Evolutionary conservation across 495 filamentous ascomycete species (phyloP), one percentile per base, ranked within the genome.

Genomic region (Wilcoxina mikolae): DNA sequence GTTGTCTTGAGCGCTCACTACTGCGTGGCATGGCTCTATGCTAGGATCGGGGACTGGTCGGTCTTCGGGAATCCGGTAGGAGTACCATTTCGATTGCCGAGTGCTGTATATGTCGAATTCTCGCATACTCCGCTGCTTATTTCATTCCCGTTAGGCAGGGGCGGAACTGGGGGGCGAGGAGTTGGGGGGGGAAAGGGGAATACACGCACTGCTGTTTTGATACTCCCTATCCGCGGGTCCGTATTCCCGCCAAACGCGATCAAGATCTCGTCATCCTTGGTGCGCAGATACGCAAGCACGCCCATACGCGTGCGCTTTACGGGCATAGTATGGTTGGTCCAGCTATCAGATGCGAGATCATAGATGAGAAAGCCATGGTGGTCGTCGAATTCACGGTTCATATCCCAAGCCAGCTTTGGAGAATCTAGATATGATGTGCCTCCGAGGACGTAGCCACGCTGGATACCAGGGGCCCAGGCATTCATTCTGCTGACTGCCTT

Each of bases 41-140:
- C 53, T 44, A 18, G 57, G 46, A 15, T 42, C 22, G 7, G 57
- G 57, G 26, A 45, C 28, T 12, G 2, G 2, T 12, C 15, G 3
- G 47, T 12, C 26, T n/a, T 2, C 2, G 12, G 15, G 26, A 2
- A 42, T 24, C 7, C 20, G 35, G 11, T 51, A 39, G 18, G 45
- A 49, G 22, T 57, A 59, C 57, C 57, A 59, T 25, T 47, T 51
- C 4, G 35, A 31, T 29, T 39, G 46, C 3, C 38, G 51, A 3
- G 54, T 56, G 46, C 53, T 56, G 15, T 59, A 59, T 3, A 59
- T 56, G n/a, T 49, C 26, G 20, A 58, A 56, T 28, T 55, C 52
- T 11, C n/a, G 4, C 43, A 58, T 55, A 9, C 27, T 22, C 35
- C 35, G 26, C 56, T 58, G 29, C 33, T 7, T 46, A 3, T 46